These are phyloP conservation scores for Solanum gracilifrons DNA, from an alignment of 257 asterid genomes.

Conservation along the genomic window DNA sequence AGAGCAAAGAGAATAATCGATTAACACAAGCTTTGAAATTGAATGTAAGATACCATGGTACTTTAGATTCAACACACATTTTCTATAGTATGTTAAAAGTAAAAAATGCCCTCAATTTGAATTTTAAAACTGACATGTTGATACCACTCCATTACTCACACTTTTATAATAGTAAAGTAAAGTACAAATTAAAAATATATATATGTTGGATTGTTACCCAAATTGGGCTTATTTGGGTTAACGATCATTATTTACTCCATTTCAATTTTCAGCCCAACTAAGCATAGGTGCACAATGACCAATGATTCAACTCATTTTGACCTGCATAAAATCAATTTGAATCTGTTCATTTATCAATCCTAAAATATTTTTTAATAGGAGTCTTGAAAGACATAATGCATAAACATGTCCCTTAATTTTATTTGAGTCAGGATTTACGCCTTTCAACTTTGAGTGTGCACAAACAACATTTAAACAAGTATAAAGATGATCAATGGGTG, in stretches of 20 bases:
- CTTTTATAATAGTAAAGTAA: no score
- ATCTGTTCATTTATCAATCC: neutral
- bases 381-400: neutral
- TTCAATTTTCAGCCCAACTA: neutral
- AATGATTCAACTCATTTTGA: neutral
- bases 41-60: no score
- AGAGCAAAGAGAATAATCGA: no score
- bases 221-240: neutral
- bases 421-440: neutral
- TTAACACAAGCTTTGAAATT: no score
- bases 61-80: no score
- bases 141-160: no score
- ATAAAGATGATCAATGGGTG: neutral
- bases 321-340: neutral
- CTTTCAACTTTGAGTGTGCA: neutral
- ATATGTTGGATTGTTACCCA: neutral
- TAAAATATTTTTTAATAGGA: neutral
- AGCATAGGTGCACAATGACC: neutral
- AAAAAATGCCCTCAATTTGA: no score
- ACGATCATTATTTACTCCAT: neutral
- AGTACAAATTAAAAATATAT: no score
- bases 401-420: neutral
- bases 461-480: neutral
- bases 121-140: no score
- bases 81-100: no score